Conservation (phyloP, 108 stramenopile genomes). For the Cyclostephanos invisitatus region DNA sequence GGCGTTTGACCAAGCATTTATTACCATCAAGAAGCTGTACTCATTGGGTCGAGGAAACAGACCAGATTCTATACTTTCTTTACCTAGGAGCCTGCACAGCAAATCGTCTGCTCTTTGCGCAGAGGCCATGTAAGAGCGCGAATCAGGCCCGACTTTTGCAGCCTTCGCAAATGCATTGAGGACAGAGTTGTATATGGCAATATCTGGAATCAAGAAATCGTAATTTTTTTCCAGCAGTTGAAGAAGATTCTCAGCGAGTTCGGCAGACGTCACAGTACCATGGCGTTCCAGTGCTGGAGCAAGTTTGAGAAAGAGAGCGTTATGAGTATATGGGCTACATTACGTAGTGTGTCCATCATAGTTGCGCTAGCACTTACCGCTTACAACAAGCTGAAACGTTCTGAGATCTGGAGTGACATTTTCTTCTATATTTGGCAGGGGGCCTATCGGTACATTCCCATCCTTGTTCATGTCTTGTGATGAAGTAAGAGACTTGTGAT, state of each 20-base stretch:
- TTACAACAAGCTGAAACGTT: conserved; percentile 29
- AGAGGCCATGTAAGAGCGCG: conserved; percentile 4
- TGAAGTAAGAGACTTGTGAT: not conserved
- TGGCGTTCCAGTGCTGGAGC: conserved; percentile 32
- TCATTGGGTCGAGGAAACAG: conserved; percentile 26
- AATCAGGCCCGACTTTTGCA: conserved; percentile 21
- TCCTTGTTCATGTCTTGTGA: not conserved
- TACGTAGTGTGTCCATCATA: not conserved
- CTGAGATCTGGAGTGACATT: conserved; percentile 31
- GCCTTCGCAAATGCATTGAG: conserved; percentile 54
- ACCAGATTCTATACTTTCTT: conserved; percentile 12
- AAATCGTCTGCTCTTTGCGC: conserved; percentile 48
- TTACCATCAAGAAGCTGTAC: conserved; percentile 39
- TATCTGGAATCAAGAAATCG: conserved; percentile 41
- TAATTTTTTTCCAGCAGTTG: conserved; percentile 27
- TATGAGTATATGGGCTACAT: not conserved
- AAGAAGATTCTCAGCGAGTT: conserved; percentile 31
- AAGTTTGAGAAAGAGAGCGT: not conserved
- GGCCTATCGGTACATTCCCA: conserved; percentile 30
- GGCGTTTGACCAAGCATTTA: conserved; percentile 34
- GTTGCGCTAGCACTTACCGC: conserved; percentile 11
- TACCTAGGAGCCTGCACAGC: conserved; percentile 29
- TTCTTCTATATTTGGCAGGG: conserved; percentile 36
- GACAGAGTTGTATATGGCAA: conserved; percentile 51
- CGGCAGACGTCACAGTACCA: conserved; percentile 19